These are phyloP conservation scores for Reticulomyxa filosa DNA, from an alignment of 78 protist genomes.

Conservation along the genomic window DNA sequence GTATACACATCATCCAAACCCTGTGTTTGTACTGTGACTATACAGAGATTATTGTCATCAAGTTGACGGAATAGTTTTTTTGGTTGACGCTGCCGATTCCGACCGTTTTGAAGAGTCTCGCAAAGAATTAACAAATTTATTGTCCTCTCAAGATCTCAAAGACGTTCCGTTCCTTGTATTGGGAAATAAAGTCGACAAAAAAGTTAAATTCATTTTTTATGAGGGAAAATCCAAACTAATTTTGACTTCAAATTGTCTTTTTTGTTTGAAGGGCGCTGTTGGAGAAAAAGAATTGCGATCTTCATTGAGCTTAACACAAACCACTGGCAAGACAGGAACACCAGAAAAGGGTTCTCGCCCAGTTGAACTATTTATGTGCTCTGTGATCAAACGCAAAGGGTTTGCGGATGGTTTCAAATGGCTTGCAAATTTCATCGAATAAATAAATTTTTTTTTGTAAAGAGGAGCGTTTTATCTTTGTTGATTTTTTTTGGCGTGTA, in stretches of 20 bases:
- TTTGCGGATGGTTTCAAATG: constrained; percentile 61
- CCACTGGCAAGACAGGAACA: constrained; percentile 1
- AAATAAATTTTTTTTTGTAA: no score
- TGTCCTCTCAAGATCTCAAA: not conserved
- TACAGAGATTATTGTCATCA: constrained; percentile 69
- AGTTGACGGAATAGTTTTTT: constrained; percentile 80
- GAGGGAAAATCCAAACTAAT: no score
- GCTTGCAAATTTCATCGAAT: constrained; percentile 16
- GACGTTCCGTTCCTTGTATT: constrained; percentile 83
- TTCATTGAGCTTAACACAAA: no score
- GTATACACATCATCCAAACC: no score
- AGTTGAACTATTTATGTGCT: constrained; percentile 93
- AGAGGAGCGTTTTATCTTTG: no score
- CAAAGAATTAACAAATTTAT: constrained; percentile 53
- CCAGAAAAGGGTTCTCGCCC: constrained; percentile 49
- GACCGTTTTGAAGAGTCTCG: constrained; percentile 75
- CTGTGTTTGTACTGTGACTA: no score
- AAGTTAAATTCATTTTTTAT: no score
- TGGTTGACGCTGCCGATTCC: constrained; percentile 72
- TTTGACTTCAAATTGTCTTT: no score
- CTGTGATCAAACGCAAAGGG: constrained; percentile 65
- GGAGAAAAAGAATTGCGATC: no score
- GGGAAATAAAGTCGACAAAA: constrained; percentile 96
- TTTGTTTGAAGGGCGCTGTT: no score
- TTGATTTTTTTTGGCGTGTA: no score